Percentiles rank a stretch among this genome's conserved stretches.
Conservation (phyloP, 2,329 filamentous ascomycete genomes). For the Xylaria sp. region DNA sequence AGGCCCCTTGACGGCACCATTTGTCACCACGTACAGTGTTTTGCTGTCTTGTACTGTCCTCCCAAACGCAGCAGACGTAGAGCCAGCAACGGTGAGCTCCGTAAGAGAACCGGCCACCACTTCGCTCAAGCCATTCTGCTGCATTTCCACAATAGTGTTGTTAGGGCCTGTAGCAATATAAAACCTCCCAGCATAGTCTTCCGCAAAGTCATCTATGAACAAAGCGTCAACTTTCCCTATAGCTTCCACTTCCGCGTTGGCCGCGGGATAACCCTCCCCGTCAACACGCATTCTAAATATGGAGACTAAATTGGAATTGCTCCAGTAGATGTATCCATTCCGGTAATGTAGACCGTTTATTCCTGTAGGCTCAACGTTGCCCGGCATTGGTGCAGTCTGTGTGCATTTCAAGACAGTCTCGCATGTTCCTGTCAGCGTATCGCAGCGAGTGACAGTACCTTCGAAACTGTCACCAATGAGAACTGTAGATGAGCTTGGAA, state of each 20-base stretch:
- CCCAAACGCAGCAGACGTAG: slow-evolving; percentile 40
- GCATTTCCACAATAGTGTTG: slow-evolving; percentile 37
- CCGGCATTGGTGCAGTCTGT: slow-evolving; percentile 41
- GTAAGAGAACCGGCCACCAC: slow-evolving; percentile 34
- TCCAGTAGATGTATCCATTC: slow-evolving; percentile 44
- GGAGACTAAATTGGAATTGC: slow-evolving; percentile 37
- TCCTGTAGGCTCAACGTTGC: slow-evolving; percentile 33
- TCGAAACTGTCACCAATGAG: slow-evolving; percentile 44
- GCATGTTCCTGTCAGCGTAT: slow-evolving; percentile 39
- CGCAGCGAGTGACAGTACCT: slow-evolving; percentile 44
- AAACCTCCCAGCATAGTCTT: slow-evolving; percentile 35
- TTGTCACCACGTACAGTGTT: slow-evolving; percentile 43
- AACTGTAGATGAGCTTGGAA: slow-evolving; percentile 38
- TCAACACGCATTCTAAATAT: slow-evolving; percentile 39
- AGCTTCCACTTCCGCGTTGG: slow-evolving; percentile 32
- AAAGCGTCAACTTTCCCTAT: slow-evolving; percentile 34
- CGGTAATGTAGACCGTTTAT: slow-evolving; percentile 46
- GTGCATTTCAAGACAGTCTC: slow-evolving; percentile 36
- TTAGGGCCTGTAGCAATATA: slow-evolving; percentile 39
- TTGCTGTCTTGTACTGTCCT: slow-evolving; percentile 33
- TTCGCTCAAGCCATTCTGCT: slow-evolving; percentile 23
- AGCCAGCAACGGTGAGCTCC: slow-evolving; percentile 38
- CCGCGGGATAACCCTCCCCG: slow-evolving; percentile 28
- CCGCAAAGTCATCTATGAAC: slow-evolving; percentile 44
- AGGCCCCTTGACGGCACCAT: slow-evolving; percentile 35